Evolutionary conservation across 2,329 filamentous ascomycete species (phyloP).

Genomic region (Nigrospora sphaerica): DNA sequence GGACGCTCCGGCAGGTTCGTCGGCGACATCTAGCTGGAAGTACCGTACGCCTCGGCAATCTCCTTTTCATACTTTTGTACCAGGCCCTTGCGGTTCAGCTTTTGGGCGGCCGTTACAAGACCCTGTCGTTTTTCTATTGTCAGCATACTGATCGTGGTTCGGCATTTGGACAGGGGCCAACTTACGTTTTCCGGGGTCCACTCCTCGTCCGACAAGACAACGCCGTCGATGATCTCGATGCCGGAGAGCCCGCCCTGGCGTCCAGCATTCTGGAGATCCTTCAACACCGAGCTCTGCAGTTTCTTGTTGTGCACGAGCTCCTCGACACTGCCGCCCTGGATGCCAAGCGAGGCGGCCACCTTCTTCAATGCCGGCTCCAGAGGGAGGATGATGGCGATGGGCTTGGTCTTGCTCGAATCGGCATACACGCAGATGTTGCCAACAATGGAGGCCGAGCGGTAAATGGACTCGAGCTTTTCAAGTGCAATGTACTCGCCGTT

Average conservation of each 20-base stretch:
- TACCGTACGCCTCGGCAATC: constrained; percentile 41
- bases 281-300: constrained; percentile 54
- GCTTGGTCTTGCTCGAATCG: constrained; percentile 41
- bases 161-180: constrained; percentile 8
- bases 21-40: too few species aligned
- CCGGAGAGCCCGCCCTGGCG: constrained; percentile 54
- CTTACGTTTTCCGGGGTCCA: constrained; percentile 70
- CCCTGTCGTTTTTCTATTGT: constrained; percentile 30
- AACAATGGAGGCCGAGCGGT: constrained; percentile 42
- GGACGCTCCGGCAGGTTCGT: too few species aligned
- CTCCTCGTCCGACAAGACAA: constrained; percentile 65
- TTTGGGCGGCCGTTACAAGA: constrained; percentile 63
- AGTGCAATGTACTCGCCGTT: constrained; percentile 79
- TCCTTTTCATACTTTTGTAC: constrained; percentile 54
- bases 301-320: constrained; percentile 62
- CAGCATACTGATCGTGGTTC: too few species aligned
- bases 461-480: constrained; percentile 58
- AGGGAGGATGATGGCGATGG: constrained; percentile 50
- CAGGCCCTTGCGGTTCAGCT: constrained; percentile 64
- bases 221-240: constrained; percentile 66
- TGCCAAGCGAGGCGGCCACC: constrained; percentile 37
- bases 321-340: constrained; percentile 53
- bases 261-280: constrained; percentile 56
- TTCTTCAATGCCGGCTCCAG: constrained; percentile 48
- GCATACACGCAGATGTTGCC: constrained; percentile 52